Base-by-base conservation (phyloP, 177 flowering plant species). In the Vitis hybrid region DNA sequence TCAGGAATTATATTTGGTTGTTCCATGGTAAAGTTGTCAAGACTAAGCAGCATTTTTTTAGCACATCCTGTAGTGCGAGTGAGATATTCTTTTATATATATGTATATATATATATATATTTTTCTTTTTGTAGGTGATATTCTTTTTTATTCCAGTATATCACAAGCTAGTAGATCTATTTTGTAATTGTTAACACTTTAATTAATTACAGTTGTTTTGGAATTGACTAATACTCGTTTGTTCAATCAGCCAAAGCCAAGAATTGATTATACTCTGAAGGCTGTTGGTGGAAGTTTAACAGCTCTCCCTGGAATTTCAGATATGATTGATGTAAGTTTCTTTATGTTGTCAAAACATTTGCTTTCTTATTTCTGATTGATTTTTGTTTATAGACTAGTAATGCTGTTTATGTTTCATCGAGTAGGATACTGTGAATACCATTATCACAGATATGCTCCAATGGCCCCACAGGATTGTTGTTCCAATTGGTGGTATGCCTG, bases 391-490 rank as follows among this genome's bases (percentile, higher is more conserved):
- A 11, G 56, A 64, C 50, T 69, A 20, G 50, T 67, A 28, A 2
- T 65, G 52, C 18, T 65, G 47, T 55, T 44, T 33, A 56, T 44
- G 31, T 53, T 11, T 19, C 18, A 44, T 65, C 65, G 65, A 54
- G 65, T 73, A 95, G 99, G 99, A 93, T 75, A 93, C 92, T 71
- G 98, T 96, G 61, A 33, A 92, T 14, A 52, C 97, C 20, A 96
- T 96, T 71, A 85, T 96, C 62, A 89, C 87, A 7, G 98, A 96
- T 75, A 92, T 83, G 91, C 95, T 96, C 22, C 94, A 91, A 76
- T 96, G 99, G 99, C 99, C 99, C 28, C 99, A 96, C 77, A 88
- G 99, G 71, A 92, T 94, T 78, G 95, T 96, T 75, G 94, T 96
- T 75, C 99, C 97, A 65, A 79, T 96, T 80, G 99, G 99, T 73